phyloP scores from a whole-genome alignment of 2,329 filamentous ascomycete species.

The Pseudocercospora musae region DNA sequence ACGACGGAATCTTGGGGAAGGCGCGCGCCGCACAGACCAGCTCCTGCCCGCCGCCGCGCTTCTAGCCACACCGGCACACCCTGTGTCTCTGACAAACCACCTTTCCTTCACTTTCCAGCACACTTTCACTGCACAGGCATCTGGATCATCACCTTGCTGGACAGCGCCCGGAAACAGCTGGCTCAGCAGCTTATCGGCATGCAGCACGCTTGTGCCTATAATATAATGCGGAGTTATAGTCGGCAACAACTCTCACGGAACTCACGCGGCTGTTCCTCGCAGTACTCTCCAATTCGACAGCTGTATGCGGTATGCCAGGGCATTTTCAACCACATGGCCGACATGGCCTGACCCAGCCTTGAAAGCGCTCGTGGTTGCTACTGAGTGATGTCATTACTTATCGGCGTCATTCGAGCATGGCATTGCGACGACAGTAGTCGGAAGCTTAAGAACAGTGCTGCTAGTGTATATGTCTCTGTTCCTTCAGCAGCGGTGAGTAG shows the following conservation, averaged over 20 bases:
- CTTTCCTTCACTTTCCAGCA: constrained; percentile 7
- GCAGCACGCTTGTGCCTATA: not conserved
- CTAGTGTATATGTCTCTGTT: no score
- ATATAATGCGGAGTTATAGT: constrained; percentile 9
- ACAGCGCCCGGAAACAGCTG: not conserved
- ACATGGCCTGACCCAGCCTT: not conserved
- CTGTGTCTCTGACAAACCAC: not conserved
- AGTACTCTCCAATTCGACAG: not conserved
- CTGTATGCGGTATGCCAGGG: not conserved
- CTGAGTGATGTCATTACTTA: not conserved
- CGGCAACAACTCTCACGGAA: constrained; percentile 6
- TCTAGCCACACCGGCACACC: not conserved
- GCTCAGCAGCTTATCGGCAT: constrained; percentile 7
- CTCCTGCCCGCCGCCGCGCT: not conserved
- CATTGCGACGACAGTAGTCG: no score
- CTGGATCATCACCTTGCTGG: not conserved
- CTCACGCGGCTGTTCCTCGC: constrained; percentile 8
- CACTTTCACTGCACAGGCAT: not conserved
- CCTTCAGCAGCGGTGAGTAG: not conserved
- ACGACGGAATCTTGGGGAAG: not conserved
- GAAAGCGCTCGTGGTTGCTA: not conserved
- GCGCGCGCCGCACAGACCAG: not conserved
- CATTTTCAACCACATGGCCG: not conserved
- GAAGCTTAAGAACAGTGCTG: no score
- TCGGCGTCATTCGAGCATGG: constrained; percentile 2